Evolutionary conservation across 164 flowering plant species (phyloP).

Genomic region (Platanus orientalis): DNA sequence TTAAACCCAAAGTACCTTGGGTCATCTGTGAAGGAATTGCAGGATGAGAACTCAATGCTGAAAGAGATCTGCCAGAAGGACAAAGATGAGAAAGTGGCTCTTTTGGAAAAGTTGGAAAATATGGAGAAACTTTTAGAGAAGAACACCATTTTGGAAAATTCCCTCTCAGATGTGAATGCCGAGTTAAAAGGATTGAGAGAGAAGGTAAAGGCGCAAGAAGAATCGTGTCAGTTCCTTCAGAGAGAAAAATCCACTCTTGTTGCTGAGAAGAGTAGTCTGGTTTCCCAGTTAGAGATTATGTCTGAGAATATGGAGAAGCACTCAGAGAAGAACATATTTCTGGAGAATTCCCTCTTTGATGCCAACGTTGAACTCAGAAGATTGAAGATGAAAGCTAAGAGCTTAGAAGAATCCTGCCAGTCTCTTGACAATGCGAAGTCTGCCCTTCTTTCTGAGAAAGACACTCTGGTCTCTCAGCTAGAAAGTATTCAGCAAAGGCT

Average conservation of each 20-base stretch:
- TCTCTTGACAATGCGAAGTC: slow-evolving; percentile 56
- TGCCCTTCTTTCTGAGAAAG: slow-evolving; percentile 49
- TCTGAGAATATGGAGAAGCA: slow-evolving; percentile 63
- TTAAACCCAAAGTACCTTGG: slow-evolving; percentile 45
- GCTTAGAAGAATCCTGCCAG: slow-evolving; percentile 63
- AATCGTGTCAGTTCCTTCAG: no score
- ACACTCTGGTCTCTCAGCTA: slow-evolving; percentile 40
- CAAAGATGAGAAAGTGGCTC: slow-evolving; percentile 39
- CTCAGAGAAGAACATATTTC: slow-evolving; percentile 46
- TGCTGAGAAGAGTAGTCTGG: slow-evolving; percentile 56
- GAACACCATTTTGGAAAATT: slow-evolving; percentile 42
- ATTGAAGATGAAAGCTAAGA: slow-evolving; percentile 49
- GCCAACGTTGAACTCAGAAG: slow-evolving; percentile 68
- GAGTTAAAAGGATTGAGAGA: slow-evolving; percentile 39
- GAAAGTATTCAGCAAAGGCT: slow-evolving; percentile 44
- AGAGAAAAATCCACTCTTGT: slow-evolving; percentile 61
- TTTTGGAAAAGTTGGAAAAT: slow-evolving; percentile 45
- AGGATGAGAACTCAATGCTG: slow-evolving; percentile 59
- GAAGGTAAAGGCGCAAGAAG: slow-evolving; percentile 12
- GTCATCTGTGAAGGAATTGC: slow-evolving; percentile 58
- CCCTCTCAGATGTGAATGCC: slow-evolving; percentile 40
- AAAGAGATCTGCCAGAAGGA: slow-evolving; percentile 44
- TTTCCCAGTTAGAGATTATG: slow-evolving; percentile 55
- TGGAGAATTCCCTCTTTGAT: slow-evolving; percentile 60
- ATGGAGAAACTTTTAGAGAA: slow-evolving; percentile 43